Evolutionary conservation across 2,329 filamentous ascomycete species (phyloP).

Genomic region (Chaetomium sp.): DNA sequence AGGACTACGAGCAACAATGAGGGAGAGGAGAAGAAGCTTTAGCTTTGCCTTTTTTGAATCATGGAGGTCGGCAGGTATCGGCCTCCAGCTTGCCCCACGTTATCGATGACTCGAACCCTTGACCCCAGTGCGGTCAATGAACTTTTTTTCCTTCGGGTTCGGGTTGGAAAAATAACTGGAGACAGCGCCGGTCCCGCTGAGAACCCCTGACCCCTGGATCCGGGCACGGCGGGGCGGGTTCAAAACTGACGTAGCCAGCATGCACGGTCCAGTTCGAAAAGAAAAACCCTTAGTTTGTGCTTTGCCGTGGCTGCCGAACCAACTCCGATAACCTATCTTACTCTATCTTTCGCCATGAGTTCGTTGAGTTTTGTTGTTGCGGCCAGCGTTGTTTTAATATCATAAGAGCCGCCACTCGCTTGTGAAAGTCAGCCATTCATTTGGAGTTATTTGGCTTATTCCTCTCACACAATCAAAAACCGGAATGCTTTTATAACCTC

Average conservation of each 20-base stretch:
- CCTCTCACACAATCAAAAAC: neutral
- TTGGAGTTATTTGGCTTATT: neutral
- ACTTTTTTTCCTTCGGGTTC: conserved; percentile 18
- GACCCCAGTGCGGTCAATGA: conserved; percentile 23
- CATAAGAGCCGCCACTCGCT: neutral
- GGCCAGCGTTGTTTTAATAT: neutral
- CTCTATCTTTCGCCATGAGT: neutral
- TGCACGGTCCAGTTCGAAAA: conserved; percentile 8
- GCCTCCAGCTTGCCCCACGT: neutral
- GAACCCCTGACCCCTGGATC: conserved; percentile 9
- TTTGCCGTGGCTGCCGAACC: conserved; percentile 15
- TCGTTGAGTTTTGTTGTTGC: neutral
- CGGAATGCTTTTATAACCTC: conserved; percentile 27
- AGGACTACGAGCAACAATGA: neutral
- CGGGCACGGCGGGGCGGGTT: no score
- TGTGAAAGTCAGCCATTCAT: conserved; percentile 7
- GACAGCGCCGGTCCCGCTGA: conserved; percentile 1
- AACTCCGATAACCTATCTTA: conserved; percentile 18
- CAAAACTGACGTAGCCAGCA: conserved; percentile 20
- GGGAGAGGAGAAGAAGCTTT: neutral
- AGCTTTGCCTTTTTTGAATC: neutral
- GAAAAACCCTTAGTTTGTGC: conserved; percentile 2
- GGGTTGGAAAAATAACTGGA: conserved; percentile 21
- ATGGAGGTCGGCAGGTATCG: conserved; percentile 2
- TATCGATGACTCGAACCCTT: conserved; percentile 21